Evolutionary conservation across 352 stramenopile genomes (phyloP).

Genomic region (Phytophthora pluvialis): DNA sequence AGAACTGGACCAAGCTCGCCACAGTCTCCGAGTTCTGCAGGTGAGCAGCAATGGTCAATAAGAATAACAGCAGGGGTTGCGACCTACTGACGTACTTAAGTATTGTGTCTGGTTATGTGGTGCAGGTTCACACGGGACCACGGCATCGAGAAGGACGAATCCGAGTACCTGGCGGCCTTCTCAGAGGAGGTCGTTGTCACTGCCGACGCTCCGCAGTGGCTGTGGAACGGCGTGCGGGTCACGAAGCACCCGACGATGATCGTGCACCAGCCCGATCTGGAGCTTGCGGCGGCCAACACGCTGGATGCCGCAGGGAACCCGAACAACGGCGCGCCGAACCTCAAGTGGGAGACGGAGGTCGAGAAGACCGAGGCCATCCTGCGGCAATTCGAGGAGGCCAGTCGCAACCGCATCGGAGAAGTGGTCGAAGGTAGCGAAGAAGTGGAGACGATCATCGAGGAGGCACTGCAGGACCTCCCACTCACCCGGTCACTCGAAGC

Average conservation of each 20-base stretch:
- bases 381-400: conserved; percentile 81
- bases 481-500: conserved; percentile 82
- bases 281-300: conserved; percentile 41
- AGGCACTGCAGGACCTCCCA: conserved; percentile 68
- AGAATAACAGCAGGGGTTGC: background rate
- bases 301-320: conserved; percentile 43
- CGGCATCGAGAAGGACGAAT: conserved; percentile 88
- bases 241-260: conserved; percentile 90
- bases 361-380: conserved; percentile 86
- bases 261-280: conserved; percentile 79
- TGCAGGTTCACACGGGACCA: conserved; percentile 84
- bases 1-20: conserved; percentile 90
- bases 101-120: background rate
- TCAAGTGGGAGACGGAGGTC: conserved; percentile 82
- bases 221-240: conserved; percentile 86
- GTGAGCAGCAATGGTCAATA: conserved; percentile 14
- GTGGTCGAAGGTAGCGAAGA: conserved; percentile 59
- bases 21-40: conserved; percentile 86
- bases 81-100: conserved; percentile 4
- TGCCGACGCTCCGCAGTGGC: conserved; percentile 73
- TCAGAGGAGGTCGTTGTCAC: conserved; percentile 87
- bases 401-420: conserved; percentile 67
- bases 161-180: conserved; percentile 81
- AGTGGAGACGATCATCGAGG: conserved; percentile 63
- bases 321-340: conserved; percentile 44